phyloP scores from a whole-genome alignment of 1,284 basidiomycete species.

The Clitocybe nebularis region DNA sequence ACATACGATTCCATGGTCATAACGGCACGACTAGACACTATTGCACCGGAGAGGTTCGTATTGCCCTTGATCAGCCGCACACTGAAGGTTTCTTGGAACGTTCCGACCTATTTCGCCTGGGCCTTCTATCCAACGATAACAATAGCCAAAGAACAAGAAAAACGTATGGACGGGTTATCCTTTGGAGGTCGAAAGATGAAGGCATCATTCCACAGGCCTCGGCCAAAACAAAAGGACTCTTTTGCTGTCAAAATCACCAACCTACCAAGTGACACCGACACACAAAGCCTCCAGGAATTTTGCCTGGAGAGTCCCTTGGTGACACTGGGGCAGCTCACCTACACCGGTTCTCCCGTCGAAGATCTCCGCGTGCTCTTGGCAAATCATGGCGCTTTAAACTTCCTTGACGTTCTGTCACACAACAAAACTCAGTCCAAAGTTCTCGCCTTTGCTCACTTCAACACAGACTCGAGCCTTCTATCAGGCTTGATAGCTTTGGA shows the following conservation, averaged over 20 bases:
- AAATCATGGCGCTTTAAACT: slow-evolving; percentile 26
- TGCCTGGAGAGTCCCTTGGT: slow-evolving; percentile 26
- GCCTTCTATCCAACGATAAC: slow-evolving; percentile 35
- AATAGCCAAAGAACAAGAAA: slow-evolving; percentile 33
- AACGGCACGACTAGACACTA: slow-evolving; percentile 22
- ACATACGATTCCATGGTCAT: slow-evolving; percentile 20
- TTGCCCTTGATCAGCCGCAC: slow-evolving; percentile 21
- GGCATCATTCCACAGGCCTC: slow-evolving; percentile 30
- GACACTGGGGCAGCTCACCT: slow-evolving; percentile 29
- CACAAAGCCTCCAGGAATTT: slow-evolving; percentile 25
- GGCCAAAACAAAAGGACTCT: slow-evolving; percentile 25
- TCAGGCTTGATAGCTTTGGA: slow-evolving; percentile 25
- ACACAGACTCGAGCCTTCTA: slow-evolving; percentile 22
- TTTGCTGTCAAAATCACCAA: slow-evolving; percentile 33
- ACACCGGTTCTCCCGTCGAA: slow-evolving; percentile 26
- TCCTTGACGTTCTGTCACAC: slow-evolving; percentile 28
- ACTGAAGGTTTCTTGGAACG: slow-evolving; percentile 35
- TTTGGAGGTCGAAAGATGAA: slow-evolving; percentile 33
- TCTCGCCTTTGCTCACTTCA: slow-evolving; percentile 34
- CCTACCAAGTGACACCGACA: slow-evolving; percentile 28
- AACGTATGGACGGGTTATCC: slow-evolving; percentile 30
- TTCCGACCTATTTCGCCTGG: slow-evolving; percentile 37
- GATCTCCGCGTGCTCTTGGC: slow-evolving; percentile 27
- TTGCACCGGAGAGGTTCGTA: slow-evolving; percentile 13
- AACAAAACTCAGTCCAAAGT: slow-evolving; percentile 23